Base-by-base conservation (phyloP, 352 stramenopile genomes). In the Thraustochytrium sp. region DNA sequence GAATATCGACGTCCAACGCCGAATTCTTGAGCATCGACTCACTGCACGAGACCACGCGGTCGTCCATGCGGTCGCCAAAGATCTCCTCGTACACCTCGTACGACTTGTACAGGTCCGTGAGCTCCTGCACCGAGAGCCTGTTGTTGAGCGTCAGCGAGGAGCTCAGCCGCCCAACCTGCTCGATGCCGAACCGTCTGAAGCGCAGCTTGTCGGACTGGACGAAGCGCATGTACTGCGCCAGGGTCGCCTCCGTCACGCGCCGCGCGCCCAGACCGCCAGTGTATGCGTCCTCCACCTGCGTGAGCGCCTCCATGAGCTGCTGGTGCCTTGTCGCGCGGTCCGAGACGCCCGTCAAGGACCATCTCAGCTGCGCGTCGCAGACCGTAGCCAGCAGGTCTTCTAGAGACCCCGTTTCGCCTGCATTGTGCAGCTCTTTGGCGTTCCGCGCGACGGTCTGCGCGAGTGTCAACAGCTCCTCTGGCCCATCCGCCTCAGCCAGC, bases 141-240 rank as follows among this genome's bases (percentile, higher is more conserved):
- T 55, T 23, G 23, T 34, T 73, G 1, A 11, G 21, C 9, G 40
- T 73, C 34, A 82, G 56, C 1, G 53, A 8, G 40, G 29, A 36
- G 23, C 51, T 55, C 11, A 82, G 4, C 21, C 42, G 31, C 4
- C 74, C 74, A 34, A 82, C 51, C 55, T 82, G 74, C 56, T 82
- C 74, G n/a, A 82, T 40, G 34, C 74, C 74, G 46, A 76, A 82
- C 8, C 74, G 51, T 16, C 65, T 68, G 16, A 65, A 83, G 9
- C 61, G 29, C 4, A 84, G 76, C 53, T 84, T 84, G 76, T 84
- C 63, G 18, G 76, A 84, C n/a, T 83, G 37, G 3, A 84, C 62
- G 72, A 84, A 82, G 34, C 53, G 62, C 62, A 75, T 54, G 31
- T 54, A 4, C 2, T 54, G 62, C 26, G 36, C 38, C 23, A 75